Base-by-base conservation (phyloP, 2,329 filamentous ascomycete genomes). In the Waltergamsia citrina region DNA sequence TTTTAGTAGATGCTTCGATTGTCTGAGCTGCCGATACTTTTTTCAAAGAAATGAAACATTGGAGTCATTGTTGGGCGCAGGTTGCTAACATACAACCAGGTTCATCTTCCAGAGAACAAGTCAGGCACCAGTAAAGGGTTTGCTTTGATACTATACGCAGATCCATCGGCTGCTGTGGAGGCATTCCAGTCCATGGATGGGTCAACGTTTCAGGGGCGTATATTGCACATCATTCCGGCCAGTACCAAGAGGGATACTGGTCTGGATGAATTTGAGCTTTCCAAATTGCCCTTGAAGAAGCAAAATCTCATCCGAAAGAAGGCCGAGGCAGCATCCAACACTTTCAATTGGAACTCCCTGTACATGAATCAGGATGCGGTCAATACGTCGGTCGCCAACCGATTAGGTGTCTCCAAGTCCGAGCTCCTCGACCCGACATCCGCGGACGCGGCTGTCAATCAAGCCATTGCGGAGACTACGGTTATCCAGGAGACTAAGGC, bases 1-100 rank as follows among this genome's bases (percentile, higher is more conserved):
- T 94, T 93, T 94, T 98, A 95, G 92, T 98, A 98, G 90, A 96
- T 94, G 85, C 85, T 83, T 88, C 79, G 86, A 81, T n/a, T 69
- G 67, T 74, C 86, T 92, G 82, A 88, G 63, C 36, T 40, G 36
- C 35, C 21, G 25, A 15, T 17, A 10, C 25, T 43, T 27, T 34
- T 38, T 38, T 36, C 33, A 19, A 14, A 20, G 18, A n/a, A 12
- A 12, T 12, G 10, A 35, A 3, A 16, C 26, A 17, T n/a, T 27
- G 18, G 21, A 23, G 11, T 15, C 11, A 12, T 19, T 18, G n/a
- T 16, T 59, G n/a, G n/a, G n/a, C n/a, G n/a, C n/a, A n/a, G n/a
- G n/a, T n/a, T n/a, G n/a, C n/a, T n/a, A n/a, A n/a, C n/a, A n/a
- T n/a, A n/a, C n/a, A n/a, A n/a, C n/a, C n/a, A 98, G 92, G 78